Evolutionary conservation across 176 grass and related monocot genomes (phyloP).

Genomic region (Pharus latifolius): DNA sequence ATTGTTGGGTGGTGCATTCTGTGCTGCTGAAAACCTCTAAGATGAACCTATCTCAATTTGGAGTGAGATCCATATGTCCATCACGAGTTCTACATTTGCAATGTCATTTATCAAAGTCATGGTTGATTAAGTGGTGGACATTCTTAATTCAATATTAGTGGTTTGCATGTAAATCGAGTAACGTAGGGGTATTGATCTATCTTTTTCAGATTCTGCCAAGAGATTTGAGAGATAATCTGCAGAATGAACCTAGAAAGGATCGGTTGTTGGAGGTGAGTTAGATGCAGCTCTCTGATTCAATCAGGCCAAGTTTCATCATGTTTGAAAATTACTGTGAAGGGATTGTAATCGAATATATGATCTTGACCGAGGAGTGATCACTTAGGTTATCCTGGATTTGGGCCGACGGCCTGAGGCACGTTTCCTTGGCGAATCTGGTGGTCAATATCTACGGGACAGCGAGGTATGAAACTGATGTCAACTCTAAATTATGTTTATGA

Average conservation of each 20-base stretch:
- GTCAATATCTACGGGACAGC: conserved; percentile 70
- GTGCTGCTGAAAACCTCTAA: too few relatives aligned
- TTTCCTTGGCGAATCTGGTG: conserved; percentile 79
- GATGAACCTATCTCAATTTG: background rate
- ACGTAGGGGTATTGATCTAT: background rate
- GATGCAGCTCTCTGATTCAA: background rate
- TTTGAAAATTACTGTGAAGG: background rate
- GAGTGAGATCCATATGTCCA: background rate
- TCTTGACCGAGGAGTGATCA: background rate
- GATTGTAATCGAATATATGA: background rate
- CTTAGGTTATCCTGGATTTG: conserved; percentile 89
- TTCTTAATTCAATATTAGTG: background rate
- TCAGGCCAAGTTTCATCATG: background rate
- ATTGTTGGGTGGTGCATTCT: too few relatives aligned
- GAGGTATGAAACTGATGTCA: conserved; percentile 38
- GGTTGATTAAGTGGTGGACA: background rate
- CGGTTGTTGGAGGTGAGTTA: conserved; percentile 74
- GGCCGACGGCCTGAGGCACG: conserved; percentile 89
- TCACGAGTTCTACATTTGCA: background rate
- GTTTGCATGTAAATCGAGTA: background rate
- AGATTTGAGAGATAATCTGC: conserved; percentile 66
- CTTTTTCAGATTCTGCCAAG: conserved; percentile 69
- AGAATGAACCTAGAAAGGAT: conserved; percentile 82
- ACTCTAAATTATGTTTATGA: conserved; percentile 13
- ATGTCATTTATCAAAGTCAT: background rate